phyloP scores from a whole-genome alignment of 805 yeast species.

The Sugiyamaella smithiae region DNA sequence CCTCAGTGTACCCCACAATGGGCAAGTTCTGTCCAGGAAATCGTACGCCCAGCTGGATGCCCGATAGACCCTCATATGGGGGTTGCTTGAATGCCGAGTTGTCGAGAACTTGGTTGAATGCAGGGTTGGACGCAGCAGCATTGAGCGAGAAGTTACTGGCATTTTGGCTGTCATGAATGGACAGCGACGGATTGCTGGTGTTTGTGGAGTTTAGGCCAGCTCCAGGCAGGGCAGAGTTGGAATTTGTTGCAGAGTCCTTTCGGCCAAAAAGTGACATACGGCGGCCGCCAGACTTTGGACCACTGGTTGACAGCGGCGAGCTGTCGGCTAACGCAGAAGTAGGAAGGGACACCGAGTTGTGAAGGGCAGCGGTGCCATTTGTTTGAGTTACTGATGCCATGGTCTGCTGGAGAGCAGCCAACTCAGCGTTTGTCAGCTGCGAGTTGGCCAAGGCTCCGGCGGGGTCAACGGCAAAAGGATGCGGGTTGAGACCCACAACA shows the following conservation, averaged over 20 bases:
- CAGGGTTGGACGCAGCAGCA: slow-evolving; percentile 4
- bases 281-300: slow-evolving; percentile 5
- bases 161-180: not conserved
- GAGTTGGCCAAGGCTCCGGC: slow-evolving; percentile 18
- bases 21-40: slow-evolving; percentile 44
- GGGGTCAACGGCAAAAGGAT: slow-evolving; percentile 33
- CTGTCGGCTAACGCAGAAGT: slow-evolving; percentile 3
- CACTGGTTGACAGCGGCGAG: slow-evolving; percentile 2
- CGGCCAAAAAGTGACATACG: slow-evolving; percentile 15
- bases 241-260: not conserved
- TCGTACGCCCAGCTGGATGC: slow-evolving; percentile 38
- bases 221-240: not conserved
- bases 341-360: slow-evolving; percentile 12
- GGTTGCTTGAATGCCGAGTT: slow-evolving; percentile 14
- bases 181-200: not conserved
- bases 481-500: slow-evolving; percentile 35
- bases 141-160: not conserved
- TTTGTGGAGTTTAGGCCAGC: not conserved
- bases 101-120: slow-evolving; percentile 8
- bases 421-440: slow-evolving; percentile 8
- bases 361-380: not conserved
- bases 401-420: slow-evolving; percentile 12
- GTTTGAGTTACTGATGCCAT: not conserved
- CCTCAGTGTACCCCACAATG: slow-evolving; percentile 45
- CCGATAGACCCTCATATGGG: slow-evolving; percentile 27